These are phyloP conservation scores for Vanrija humicola DNA, from an alignment of 1,284 basidiomycete genomes.

Conservation along the genomic window DNA sequence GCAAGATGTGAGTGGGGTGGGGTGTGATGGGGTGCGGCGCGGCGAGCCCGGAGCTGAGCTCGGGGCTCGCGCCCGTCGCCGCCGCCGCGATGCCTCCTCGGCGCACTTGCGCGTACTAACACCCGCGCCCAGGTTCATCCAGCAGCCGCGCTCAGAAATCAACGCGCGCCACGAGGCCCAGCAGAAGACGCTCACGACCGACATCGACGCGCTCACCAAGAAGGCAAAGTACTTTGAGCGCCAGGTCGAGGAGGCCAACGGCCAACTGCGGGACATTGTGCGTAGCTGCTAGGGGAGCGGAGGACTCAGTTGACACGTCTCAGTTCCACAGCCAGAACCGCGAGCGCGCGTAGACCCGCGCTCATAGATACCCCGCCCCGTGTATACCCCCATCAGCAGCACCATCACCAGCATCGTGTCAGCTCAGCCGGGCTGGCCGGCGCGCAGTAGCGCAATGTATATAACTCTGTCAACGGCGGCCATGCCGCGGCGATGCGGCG, in stretches of 20 bases:
- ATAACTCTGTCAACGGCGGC: too few relatives aligned
- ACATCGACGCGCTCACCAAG: slow-evolving; percentile 71
- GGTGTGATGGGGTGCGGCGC: background rate
- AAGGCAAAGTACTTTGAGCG: slow-evolving; percentile 79
- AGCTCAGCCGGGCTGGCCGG: background rate
- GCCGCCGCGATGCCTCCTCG: too few relatives aligned
- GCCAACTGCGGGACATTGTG: slow-evolving; percentile 81
- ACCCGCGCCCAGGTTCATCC: slow-evolving; percentile 68
- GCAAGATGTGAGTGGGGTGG: slow-evolving; percentile 68
- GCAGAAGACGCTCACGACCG: slow-evolving; percentile 75
- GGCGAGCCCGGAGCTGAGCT: background rate
- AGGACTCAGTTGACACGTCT: slow-evolving; percentile 4
- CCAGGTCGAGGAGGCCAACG: slow-evolving; percentile 81
- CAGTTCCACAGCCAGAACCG: slow-evolving; percentile 47
- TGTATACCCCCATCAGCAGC: background rate
- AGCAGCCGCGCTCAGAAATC: slow-evolving; percentile 74
- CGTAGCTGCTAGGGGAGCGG: slow-evolving; percentile 30
- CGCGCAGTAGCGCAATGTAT: too few relatives aligned
- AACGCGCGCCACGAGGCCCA: slow-evolving; percentile 66
- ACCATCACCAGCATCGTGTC: background rate
- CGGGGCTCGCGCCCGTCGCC: background rate
- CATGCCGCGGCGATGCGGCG: too few relatives aligned
- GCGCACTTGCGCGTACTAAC: too few relatives aligned
- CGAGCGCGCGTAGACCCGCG: slow-evolving; percentile 6
- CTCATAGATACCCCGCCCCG: background rate